These are phyloP conservation scores for Fagus sylvatica DNA, from an alignment of 306 rosid genomes.

Conservation along the genomic window DNA sequence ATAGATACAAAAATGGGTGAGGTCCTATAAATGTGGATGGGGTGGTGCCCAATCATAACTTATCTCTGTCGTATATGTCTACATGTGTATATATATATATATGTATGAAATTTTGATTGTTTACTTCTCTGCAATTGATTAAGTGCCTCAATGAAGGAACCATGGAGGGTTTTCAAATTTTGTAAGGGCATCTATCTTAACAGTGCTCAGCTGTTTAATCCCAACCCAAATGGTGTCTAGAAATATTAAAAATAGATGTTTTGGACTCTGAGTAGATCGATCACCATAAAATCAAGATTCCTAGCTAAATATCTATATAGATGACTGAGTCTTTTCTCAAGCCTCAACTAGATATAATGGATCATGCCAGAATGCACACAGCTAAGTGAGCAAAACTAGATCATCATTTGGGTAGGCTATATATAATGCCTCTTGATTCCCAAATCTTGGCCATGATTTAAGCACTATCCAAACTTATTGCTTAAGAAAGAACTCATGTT, in stretches of 20 bases:
- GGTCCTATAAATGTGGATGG: no score
- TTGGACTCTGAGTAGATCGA: background rate
- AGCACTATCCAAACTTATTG: background rate
- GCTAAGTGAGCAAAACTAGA: background rate
- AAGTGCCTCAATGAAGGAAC: background rate
- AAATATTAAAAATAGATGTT: background rate
- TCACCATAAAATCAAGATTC: constrained; percentile 4
- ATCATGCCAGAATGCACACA: background rate
- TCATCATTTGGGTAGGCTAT: background rate
- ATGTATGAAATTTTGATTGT: background rate
- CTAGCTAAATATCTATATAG: background rate
- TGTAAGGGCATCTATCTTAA: background rate
- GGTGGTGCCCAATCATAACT: no score
- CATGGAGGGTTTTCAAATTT: background rate
- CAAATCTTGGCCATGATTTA: background rate
- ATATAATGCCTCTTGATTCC: background rate
- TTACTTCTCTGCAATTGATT: background rate
- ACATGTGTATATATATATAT: background rate
- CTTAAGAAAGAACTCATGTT: background rate
- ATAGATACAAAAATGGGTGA: no score
- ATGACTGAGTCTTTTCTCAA: background rate
- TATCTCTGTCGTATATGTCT: background rate
- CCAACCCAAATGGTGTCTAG: background rate
- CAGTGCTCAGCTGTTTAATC: background rate
- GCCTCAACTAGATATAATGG: background rate